Evolutionary conservation across 257 asterid species (phyloP).

Genomic region (Solanum gandarillasii): DNA sequence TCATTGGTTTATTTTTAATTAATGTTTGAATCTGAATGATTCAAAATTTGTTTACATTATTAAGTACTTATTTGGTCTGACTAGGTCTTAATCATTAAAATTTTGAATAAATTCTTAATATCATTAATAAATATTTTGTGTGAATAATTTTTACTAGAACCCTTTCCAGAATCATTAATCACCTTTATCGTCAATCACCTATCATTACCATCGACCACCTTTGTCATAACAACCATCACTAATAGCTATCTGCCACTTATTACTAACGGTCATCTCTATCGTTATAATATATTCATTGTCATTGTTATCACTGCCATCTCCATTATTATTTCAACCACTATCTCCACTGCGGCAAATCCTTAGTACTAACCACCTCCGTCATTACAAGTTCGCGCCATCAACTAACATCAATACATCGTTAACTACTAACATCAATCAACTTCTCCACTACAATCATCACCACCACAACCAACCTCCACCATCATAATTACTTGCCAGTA

Average conservation of each 20-base stretch:
- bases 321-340: not conserved
- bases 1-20: not conserved
- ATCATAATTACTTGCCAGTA: not conserved
- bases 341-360: rapidly evolving
- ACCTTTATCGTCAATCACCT: no score
- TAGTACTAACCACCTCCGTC: not conserved
- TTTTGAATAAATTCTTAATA: no score
- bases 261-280: no score
- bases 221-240: no score
- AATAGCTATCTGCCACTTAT: no score
- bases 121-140: not conserved
- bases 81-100: no score
- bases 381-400: no score
- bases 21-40: not conserved
- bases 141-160: not conserved
- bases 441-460: not conserved
- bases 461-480: not conserved
- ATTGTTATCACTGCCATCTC: no score
- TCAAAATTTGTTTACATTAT: no score
- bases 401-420: no score
- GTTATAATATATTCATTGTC: no score
- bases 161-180: no score
- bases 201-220: not conserved
- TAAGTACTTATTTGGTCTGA: not conserved
- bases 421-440: not conserved